Conservation (phyloP, 257 asterid species). For the Jacaranda mimosifolia region DNA sequence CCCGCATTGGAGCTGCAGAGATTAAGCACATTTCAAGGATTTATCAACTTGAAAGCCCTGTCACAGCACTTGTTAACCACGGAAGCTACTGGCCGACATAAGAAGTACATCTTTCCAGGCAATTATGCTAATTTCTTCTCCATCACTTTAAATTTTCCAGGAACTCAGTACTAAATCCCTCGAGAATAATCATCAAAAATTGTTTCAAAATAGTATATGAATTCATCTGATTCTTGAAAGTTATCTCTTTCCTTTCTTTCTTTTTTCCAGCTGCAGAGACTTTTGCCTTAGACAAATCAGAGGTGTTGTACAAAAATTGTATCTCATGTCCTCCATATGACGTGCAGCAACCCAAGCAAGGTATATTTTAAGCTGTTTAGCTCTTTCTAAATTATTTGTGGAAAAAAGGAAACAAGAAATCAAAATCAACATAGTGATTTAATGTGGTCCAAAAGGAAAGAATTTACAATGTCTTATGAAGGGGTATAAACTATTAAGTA, state of each 20-base stretch:
- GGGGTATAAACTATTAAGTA: no score
- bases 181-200: not conserved
- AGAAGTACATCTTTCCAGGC: constrained; percentile 51
- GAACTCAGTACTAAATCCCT: not conserved
- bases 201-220: not conserved
- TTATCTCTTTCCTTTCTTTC: not conserved
- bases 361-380: constrained; percentile 26
- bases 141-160: no score
- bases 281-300: constrained; percentile 17
- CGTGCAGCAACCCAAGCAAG: constrained; percentile 40
- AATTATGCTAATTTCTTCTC: constrained; percentile 29
- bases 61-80: constrained; percentile 41
- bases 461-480: no score
- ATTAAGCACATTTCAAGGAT: constrained; percentile 45
- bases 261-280: constrained; percentile 31
- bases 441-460: no score
- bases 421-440: no score
- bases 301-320: constrained; percentile 29
- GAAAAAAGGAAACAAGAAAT: no score
- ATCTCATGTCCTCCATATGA: constrained; percentile 39
- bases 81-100: constrained; percentile 43
- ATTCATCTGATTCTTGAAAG: not conserved
- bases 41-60: constrained; percentile 40
- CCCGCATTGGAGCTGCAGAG: no score
- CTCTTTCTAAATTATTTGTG: not conserved